phyloP scores from a whole-genome alignment of 169 alveolate genomes.

The Miamiensis avidus region DNA sequence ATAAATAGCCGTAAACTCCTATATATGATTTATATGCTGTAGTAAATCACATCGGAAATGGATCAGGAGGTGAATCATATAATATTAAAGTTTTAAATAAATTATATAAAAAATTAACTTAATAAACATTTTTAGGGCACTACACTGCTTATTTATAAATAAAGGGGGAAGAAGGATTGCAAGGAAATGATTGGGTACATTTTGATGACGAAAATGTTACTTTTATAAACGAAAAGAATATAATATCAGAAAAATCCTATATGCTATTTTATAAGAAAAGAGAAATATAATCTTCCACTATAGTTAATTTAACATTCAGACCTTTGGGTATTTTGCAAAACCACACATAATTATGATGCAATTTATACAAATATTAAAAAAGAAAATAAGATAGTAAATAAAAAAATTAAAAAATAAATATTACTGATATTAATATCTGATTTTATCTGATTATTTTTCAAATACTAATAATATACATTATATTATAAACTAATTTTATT shows the following conservation, averaged over 20 bases:
- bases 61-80: conserved; percentile 31
- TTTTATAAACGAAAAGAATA: conserved; percentile 3
- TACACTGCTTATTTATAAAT: conserved; percentile 20
- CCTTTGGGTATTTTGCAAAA: no score
- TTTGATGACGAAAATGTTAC: conserved; percentile 34
- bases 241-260: conserved; percentile 26
- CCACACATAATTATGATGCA: no score
- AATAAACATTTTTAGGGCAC: conserved; percentile 3
- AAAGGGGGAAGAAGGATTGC: not conserved
- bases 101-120: no score
- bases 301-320: conserved; percentile 23
- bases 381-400: no score
- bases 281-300: conserved; percentile 20
- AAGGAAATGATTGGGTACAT: conserved; percentile 24
- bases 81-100: no score
- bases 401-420: no score
- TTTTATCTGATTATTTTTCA: no score
- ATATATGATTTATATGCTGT: conserved; percentile 32
- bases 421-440: no score
- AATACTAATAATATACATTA: no score
- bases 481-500: no score
- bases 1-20: no score
- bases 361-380: no score
- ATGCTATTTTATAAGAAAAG: conserved; percentile 28
- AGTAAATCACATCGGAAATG: conserved; percentile 37